Evolutionary conservation across 768 basidiomycete species (phyloP).

Genomic region (Leccinum aurantiacum): DNA sequence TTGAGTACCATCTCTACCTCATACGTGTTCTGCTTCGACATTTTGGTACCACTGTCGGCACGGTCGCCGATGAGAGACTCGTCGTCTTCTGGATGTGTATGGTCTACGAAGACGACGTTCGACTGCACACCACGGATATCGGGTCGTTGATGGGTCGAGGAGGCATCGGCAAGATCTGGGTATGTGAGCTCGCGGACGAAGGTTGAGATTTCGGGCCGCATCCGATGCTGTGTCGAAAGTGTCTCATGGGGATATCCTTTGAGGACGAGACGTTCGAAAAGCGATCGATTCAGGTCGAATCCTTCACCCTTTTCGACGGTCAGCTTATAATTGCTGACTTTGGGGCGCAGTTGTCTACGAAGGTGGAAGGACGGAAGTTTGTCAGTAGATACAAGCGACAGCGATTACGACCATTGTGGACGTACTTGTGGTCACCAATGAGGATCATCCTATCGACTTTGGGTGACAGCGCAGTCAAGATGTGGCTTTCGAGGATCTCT

Average conservation of each 20-base stretch:
- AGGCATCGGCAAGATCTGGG: slow-evolving; percentile 59
- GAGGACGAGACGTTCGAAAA: slow-evolving; percentile 67
- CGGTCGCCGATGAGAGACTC: slow-evolving; percentile 39
- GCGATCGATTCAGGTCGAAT: slow-evolving; percentile 61
- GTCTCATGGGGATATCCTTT: slow-evolving; percentile 60
- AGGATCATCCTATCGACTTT: slow-evolving; percentile 54
- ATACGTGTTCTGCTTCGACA: slow-evolving; percentile 60
- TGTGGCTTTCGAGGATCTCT: slow-evolving; percentile 67
- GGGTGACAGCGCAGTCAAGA: slow-evolving; percentile 54
- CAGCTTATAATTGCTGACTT: slow-evolving; percentile 62
- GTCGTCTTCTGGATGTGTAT: slow-evolving; percentile 56
- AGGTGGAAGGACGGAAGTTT: neutral
- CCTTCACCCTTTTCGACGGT: slow-evolving; percentile 71
- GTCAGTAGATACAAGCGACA: neutral
- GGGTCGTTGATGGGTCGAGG: slow-evolving; percentile 45
- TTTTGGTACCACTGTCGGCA: slow-evolving; percentile 42
- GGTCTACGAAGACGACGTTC: slow-evolving; percentile 64
- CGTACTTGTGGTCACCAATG: slow-evolving; percentile 71
- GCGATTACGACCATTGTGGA: neutral
- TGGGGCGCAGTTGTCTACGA: slow-evolving; percentile 65
- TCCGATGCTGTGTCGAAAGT: slow-evolving; percentile 61
- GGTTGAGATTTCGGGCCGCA: slow-evolving; percentile 70
- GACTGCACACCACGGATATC: slow-evolving; percentile 53
- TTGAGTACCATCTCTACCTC: slow-evolving; percentile 65
- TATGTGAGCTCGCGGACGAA: slow-evolving; percentile 67